These are phyloP conservation scores for Malassezia globosa DNA, from an alignment of 1,284 basidiomycete species.

Conservation along the genomic window DNA sequence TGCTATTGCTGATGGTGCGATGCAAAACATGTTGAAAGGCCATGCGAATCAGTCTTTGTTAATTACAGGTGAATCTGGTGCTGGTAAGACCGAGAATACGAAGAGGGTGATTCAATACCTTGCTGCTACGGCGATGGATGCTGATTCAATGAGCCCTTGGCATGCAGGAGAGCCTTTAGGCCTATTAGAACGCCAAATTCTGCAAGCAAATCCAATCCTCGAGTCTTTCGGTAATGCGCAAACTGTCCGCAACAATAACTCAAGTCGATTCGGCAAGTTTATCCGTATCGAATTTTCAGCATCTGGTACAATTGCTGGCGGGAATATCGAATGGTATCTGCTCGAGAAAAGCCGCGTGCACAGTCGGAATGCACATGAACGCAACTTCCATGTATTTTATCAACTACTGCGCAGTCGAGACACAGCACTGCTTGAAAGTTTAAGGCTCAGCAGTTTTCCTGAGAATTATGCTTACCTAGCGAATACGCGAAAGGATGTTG, in stretches of 20 bases:
- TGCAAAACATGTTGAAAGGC: conserved; percentile 96
- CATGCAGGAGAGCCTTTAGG: conserved; percentile 53
- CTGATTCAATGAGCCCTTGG: conserved; percentile 10
- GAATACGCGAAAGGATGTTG: conserved; percentile 75
- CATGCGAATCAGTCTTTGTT: conserved; percentile 95
- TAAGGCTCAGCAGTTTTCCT: conserved; percentile 61
- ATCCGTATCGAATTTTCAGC: conserved; percentile 90
- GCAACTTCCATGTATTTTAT: conserved; percentile 95
- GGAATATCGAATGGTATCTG: conserved; percentile 98
- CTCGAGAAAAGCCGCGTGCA: conserved; percentile 88
- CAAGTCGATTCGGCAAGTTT: conserved; percentile 93
- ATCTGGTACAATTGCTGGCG: conserved; percentile 87
- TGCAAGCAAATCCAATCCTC: conserved; percentile 93
- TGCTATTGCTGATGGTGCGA: conserved; percentile 90
- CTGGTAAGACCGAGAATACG: conserved; percentile 98
- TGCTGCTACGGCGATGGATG: conserved; percentile 74
- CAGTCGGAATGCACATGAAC: conserved; percentile 53
- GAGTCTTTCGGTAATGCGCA: conserved; percentile 99
- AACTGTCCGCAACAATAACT: conserved; percentile 97
- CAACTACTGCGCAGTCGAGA: conserved; percentile 54
- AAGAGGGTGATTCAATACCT: conserved; percentile 99
- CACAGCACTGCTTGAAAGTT: conserved; percentile 50
- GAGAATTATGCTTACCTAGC: conserved; percentile 85
- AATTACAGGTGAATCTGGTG: conserved; percentile 98
- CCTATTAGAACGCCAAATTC: conserved; percentile 84